Percentiles rank a stretch among this genome's conserved stretches.
phyloP scores from a whole-genome alignment of 345 rosid species.

The Toxicodendron radicans region DNA sequence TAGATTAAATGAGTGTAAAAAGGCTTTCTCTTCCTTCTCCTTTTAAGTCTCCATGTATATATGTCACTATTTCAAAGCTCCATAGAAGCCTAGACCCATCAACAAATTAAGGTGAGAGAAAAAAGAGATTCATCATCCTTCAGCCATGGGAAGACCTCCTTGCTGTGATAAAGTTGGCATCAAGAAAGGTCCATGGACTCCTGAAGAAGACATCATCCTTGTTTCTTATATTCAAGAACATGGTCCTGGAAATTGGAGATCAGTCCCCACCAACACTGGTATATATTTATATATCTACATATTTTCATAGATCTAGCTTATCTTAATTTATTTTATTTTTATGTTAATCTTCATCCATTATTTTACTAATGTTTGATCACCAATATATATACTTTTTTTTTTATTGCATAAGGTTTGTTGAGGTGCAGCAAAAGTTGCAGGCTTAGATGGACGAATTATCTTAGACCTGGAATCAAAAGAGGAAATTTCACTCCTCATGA shows the following conservation, averaged over 20 bases:
- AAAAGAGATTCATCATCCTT: background rate
- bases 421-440: conserved; percentile 99
- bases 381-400: background rate
- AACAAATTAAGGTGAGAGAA: conserved; percentile 17
- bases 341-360: background rate
- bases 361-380: background rate
- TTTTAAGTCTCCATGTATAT: conserved; percentile 35
- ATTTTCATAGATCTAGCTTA: background rate
- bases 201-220: conserved; percentile 90
- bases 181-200: conserved; percentile 99
- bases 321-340: background rate
- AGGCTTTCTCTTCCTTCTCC: conserved; percentile 28
- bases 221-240: conserved; percentile 94
- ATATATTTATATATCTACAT: background rate
- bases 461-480: conserved; percentile 95
- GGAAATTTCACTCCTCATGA: conserved; percentile 98
- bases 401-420: conserved; percentile 48
- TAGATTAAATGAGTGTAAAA: conserved; percentile 16
- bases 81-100: conserved; percentile 17
- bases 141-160: conserved; percentile 89
- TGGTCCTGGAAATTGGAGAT: conserved; percentile 98
- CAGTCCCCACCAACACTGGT: conserved; percentile 95
- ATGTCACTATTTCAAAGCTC: conserved; percentile 32
- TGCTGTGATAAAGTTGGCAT: conserved; percentile 85
- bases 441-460: conserved; percentile 99